Evolutionary conservation across 768 basidiomycete genomes (phyloP).

Genomic region (Cystobasidiopsis lactophilus): DNA sequence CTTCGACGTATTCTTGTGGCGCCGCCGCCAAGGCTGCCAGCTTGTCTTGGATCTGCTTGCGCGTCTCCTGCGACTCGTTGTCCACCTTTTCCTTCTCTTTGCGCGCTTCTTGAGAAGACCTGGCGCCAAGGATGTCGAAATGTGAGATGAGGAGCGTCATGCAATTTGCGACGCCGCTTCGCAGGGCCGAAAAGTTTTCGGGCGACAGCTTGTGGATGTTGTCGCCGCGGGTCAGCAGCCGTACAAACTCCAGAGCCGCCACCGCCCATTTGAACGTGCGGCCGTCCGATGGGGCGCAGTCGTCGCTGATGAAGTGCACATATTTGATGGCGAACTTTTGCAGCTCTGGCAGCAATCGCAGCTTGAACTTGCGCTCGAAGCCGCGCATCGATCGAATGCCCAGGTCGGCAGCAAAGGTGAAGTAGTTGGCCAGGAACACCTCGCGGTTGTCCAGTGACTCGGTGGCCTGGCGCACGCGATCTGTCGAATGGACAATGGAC

Average conservation of each 20-base stretch:
- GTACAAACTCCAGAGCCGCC: constrained; percentile 76
- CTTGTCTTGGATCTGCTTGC: constrained; percentile 14
- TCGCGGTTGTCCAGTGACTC: constrained; percentile 12
- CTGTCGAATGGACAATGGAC: constrained; percentile 75
- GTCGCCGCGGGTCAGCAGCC: constrained; percentile 64
- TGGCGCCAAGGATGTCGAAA: constrained; percentile 91
- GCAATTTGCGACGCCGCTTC: constrained; percentile 78
- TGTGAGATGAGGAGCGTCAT: constrained; percentile 93
- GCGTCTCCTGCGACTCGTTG: constrained; percentile 25
- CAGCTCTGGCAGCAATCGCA: constrained; percentile 57
- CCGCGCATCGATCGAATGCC: constrained; percentile 71
- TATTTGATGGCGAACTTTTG: constrained; percentile 85
- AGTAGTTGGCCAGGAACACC: constrained; percentile 67
- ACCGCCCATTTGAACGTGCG: constrained; percentile 98
- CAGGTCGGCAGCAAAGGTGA: constrained; percentile 84
- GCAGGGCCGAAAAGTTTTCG: constrained; percentile 71
- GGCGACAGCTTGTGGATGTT: constrained; percentile 70
- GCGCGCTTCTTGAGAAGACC: constrained; percentile 65
- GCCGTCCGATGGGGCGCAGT: constrained; percentile 84
- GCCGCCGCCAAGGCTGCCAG: constrained; percentile 10
- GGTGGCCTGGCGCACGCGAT: constrained; percentile 57
- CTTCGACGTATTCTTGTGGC: constrained; percentile 7
- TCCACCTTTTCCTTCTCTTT: constrained; percentile 73
- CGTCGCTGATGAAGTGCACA: constrained; percentile 96
- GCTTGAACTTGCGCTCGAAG: constrained; percentile 49